Percentiles rank a stretch among this genome's conserved stretches.
phyloP scores from a whole-genome alignment of 129 eudicot genomes.

The Chrysanthemum makinoi region DNA sequence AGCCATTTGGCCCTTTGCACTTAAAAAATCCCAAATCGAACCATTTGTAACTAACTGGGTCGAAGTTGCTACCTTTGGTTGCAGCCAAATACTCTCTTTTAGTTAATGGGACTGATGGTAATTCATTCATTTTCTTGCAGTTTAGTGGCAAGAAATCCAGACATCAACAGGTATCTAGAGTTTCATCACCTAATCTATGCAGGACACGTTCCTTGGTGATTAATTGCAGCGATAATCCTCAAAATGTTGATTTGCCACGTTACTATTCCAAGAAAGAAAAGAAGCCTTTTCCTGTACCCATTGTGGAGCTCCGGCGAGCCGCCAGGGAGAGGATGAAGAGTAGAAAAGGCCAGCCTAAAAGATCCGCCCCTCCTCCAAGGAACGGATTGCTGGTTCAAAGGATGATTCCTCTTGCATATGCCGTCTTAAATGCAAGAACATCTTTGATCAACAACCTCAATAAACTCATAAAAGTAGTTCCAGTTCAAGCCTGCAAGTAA shows the following conservation, averaged over 20 bases:
- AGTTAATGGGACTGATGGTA: slow-evolving; percentile 1
- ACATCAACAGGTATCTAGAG: slow-evolving; percentile 29
- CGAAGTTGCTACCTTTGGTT: background rate
- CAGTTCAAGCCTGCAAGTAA: slow-evolving; percentile 93
- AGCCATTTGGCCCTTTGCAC: background rate
- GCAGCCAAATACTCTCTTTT: background rate
- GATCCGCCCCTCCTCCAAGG: slow-evolving; percentile 75
- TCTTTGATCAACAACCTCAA: slow-evolving; percentile 74
- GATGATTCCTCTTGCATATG: slow-evolving; percentile 81
- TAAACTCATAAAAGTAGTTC: slow-evolving; percentile 74
- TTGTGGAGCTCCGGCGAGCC: slow-evolving; percentile 82
- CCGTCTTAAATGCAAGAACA: slow-evolving; percentile 71
- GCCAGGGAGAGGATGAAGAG: slow-evolving; percentile 89
- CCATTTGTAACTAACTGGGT: background rate
- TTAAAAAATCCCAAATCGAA: background rate
- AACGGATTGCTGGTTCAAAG: slow-evolving; percentile 68
- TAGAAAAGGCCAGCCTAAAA: slow-evolving; percentile 58
- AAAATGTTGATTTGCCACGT: slow-evolving; percentile 92
- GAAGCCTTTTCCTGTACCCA: slow-evolving; percentile 88
- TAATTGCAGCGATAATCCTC: slow-evolving; percentile 68
- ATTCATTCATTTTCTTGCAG: slow-evolving; percentile 35
- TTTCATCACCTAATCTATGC: slow-evolving; percentile 21
- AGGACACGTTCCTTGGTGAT: slow-evolving; percentile 36
- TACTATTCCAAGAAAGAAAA: slow-evolving; percentile 74
- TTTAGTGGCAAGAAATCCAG: slow-evolving; percentile 33